These are phyloP conservation scores for Nicotiana noctiflora DNA, from an alignment of 257 asterid species.

Conservation along the genomic window DNA sequence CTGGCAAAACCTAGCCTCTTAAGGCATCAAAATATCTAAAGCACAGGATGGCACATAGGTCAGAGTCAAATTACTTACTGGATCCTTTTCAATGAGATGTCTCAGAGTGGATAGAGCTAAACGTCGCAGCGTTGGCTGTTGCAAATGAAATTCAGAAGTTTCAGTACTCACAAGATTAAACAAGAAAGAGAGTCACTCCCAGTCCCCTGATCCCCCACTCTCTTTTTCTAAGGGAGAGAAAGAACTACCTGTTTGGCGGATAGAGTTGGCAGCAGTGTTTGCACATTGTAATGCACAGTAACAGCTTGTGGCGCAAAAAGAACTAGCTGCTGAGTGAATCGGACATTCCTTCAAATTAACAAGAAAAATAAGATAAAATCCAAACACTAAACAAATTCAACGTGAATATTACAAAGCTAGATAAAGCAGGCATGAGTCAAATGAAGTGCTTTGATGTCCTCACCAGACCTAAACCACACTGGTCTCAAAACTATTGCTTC, in stretches of 20 bases:
- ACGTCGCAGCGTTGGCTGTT: slow-evolving; percentile 88
- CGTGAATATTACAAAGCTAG: neutral
- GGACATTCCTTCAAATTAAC: slow-evolving; percentile 61
- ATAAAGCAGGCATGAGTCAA: neutral
- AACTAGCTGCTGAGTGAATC: slow-evolving; percentile 94
- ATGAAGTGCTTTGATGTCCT: neutral
- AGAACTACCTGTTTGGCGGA: slow-evolving; percentile 81
- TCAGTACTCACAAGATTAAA: slow-evolving; percentile 11
- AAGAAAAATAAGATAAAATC: slow-evolving; percentile 9
- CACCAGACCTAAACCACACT: neutral
- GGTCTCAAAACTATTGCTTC: neutral
- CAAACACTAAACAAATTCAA: neutral
- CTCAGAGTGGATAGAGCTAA: slow-evolving; percentile 91
- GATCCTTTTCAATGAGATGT: slow-evolving; percentile 96
- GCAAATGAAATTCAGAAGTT: slow-evolving; percentile 22
- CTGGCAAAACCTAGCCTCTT: neutral
- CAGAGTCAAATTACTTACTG: slow-evolving; percentile 54
- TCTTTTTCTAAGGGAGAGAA: neutral
- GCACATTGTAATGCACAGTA: slow-evolving; percentile 86
- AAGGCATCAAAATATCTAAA: slow-evolving; percentile 7
- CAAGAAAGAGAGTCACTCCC: neutral
- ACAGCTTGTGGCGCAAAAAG: slow-evolving; percentile 98
- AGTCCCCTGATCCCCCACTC: neutral
- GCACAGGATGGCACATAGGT: slow-evolving; percentile 10
- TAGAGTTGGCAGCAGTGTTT: slow-evolving; percentile 87